phyloP scores from a whole-genome alignment of 176 grass and related monocot species.

The Pontederia paniculata region DNA sequence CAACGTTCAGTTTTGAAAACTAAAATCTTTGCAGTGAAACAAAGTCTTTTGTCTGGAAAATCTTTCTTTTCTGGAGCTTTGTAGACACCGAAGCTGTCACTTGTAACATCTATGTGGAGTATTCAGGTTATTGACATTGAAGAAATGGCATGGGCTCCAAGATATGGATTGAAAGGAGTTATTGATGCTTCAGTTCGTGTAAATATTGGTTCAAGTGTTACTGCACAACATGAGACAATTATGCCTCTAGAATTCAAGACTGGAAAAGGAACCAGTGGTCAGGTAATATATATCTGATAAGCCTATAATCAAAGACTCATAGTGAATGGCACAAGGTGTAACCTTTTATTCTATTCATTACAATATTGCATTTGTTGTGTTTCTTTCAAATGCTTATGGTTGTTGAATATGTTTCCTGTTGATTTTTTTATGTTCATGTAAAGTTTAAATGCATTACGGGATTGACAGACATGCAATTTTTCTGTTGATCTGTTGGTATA shows the following conservation, averaged over 20 bases:
- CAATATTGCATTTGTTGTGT: too few relatives aligned
- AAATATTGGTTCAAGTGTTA: conserved; percentile 40
- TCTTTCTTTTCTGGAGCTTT: too few relatives aligned
- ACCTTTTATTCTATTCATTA: neutral
- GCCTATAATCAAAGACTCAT: neutral
- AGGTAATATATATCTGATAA: conserved; percentile 35
- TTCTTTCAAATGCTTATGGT: too few relatives aligned
- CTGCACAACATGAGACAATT: conserved; percentile 44
- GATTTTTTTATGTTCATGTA: too few relatives aligned
- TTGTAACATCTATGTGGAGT: conserved; percentile 11
- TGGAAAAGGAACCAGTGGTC: conserved; percentile 83
- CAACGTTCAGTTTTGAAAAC: too few relatives aligned
- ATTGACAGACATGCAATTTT: too few relatives aligned
- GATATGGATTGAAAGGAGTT: conserved; percentile 81
- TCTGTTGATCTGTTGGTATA: too few relatives aligned
- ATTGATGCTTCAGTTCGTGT: conserved; percentile 79
- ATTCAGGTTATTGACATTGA: conserved; percentile 92
- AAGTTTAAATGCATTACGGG: too few relatives aligned
- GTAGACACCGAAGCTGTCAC: neutral
- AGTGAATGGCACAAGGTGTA: neutral
- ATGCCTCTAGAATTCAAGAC: conserved; percentile 96
- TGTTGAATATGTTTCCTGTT: too few relatives aligned
- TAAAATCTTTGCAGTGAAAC: too few relatives aligned
- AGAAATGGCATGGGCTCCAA: conserved; percentile 95
- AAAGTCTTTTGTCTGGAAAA: neutral